phyloP scores from a whole-genome alignment of 495 filamentous ascomycete genomes.

The Aspergillus egyptiacus region DNA sequence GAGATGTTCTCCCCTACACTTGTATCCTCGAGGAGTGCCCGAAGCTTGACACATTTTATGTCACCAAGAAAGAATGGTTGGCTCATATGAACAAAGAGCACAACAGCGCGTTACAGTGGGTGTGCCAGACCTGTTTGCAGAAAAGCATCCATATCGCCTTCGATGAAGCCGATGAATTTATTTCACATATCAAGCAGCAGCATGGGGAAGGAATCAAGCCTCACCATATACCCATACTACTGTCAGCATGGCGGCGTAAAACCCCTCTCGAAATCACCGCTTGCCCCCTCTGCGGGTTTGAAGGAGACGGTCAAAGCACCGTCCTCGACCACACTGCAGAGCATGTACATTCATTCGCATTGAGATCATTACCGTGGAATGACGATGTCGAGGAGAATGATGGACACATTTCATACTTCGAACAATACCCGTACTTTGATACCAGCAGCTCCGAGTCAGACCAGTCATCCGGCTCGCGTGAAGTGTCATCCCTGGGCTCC shows the following conservation, averaged over 20 bases:
- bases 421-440: constrained; percentile 2
- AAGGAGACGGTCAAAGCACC: not conserved
- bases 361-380: constrained; percentile 1
- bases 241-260: constrained; percentile 6
- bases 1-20: constrained; percentile 12
- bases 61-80: constrained; percentile 1
- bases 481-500: too few relatives aligned
- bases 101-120: not conserved
- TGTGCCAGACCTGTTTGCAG: constrained; percentile 2
- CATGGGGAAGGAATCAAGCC: not conserved
- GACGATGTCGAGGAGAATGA: not conserved
- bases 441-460: too few relatives aligned
- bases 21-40: constrained; percentile 11
- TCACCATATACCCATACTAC: constrained; percentile 3
- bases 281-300: not conserved
- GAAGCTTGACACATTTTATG: not conserved
- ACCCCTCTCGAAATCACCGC: not conserved
- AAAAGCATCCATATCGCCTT: not conserved
- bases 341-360: constrained; percentile 1
- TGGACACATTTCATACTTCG: not conserved
- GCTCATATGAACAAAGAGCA: constrained; percentile 8
- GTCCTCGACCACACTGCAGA: not conserved
- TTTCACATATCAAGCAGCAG: not conserved
- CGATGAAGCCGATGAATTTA: not conserved
- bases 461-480: too few relatives aligned